Evolutionary conservation across 2,329 filamentous ascomycete species (phyloP).

Genomic region (Penicillium digitatum): DNA sequence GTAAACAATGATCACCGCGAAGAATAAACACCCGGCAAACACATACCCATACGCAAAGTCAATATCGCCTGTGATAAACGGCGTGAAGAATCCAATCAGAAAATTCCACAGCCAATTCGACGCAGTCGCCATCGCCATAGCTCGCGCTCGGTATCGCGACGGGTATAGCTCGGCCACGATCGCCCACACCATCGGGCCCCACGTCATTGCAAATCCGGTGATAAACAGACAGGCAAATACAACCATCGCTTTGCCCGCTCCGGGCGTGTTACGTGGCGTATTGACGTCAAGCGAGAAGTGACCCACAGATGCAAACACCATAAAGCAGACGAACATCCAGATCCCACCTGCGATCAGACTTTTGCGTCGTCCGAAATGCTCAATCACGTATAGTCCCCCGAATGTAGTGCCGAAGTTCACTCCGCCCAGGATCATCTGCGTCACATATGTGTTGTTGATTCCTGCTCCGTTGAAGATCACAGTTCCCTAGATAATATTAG

Average conservation of each 20-base stretch:
- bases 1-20: slow-evolving; percentile 61
- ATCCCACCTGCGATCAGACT: slow-evolving; percentile 63
- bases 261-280: slow-evolving; percentile 43
- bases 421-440: slow-evolving; percentile 62
- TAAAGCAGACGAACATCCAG: slow-evolving; percentile 63
- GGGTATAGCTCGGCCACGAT: slow-evolving; percentile 45
- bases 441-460: slow-evolving; percentile 59
- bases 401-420: slow-evolving; percentile 67
- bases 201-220: slow-evolving; percentile 63
- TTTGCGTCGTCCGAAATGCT: slow-evolving; percentile 63
- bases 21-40: slow-evolving; percentile 67
- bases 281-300: slow-evolving; percentile 39
- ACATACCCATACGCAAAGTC: slow-evolving; percentile 73
- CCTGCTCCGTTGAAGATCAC: slow-evolving; percentile 59
- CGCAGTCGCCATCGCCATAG: slow-evolving; percentile 70
- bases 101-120: slow-evolving; percentile 76
- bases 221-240: slow-evolving; percentile 69
- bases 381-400: slow-evolving; percentile 64
- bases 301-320: slow-evolving; percentile 61
- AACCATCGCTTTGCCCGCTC: slow-evolving; percentile 63
- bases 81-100: slow-evolving; percentile 69
- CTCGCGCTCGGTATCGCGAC: slow-evolving; percentile 58
- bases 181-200: slow-evolving; percentile 59
- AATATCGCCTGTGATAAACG: slow-evolving; percentile 69
- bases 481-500: slow-evolving; percentile 50